These are phyloP conservation scores for Hyaloperonospora arabidopsidis DNA, from an alignment of 352 stramenopile genomes.

Conservation along the genomic window DNA sequence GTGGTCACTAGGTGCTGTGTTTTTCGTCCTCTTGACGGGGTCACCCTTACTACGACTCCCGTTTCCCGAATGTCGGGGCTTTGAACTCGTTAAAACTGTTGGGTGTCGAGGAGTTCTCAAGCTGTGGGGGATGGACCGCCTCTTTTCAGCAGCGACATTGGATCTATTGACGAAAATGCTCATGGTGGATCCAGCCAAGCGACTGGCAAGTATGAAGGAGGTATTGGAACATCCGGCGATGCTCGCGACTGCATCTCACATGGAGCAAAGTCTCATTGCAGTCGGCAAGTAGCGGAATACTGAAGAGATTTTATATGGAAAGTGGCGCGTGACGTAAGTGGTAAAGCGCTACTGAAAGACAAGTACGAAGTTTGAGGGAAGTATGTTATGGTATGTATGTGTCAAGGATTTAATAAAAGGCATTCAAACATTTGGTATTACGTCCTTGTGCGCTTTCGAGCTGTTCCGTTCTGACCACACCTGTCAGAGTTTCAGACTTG, in stretches of 20 bases:
- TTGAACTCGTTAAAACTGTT: constrained; percentile 35
- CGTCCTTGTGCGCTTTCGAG: too few species aligned
- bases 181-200: constrained; percentile 27
- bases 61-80: constrained; percentile 35
- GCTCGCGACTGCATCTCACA: constrained; percentile 26
- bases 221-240: constrained; percentile 39
- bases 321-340: too few species aligned
- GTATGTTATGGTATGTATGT: neutral
- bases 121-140: constrained; percentile 37
- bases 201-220: constrained; percentile 24
- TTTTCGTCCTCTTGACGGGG: constrained; percentile 69
- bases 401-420: neutral
- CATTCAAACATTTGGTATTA: too few species aligned
- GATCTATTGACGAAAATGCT: constrained; percentile 40
- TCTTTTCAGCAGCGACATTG: constrained; percentile 34
- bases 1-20: constrained; percentile 60
- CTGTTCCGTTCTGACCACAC: too few species aligned
- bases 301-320: too few species aligned
- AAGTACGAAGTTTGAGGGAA: too few species aligned
- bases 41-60: constrained; percentile 42
- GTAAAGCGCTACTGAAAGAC: too few species aligned
- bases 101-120: constrained; percentile 38
- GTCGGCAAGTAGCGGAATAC: neutral
- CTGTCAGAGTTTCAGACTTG: too few species aligned
- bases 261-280: constrained; percentile 23